A percentile compares a stretch with the other conserved stretches of the same genome.
phyloP scores from a whole-genome alignment of 441 rosid genomes.

The Arabidopsis lyrata region DNA sequence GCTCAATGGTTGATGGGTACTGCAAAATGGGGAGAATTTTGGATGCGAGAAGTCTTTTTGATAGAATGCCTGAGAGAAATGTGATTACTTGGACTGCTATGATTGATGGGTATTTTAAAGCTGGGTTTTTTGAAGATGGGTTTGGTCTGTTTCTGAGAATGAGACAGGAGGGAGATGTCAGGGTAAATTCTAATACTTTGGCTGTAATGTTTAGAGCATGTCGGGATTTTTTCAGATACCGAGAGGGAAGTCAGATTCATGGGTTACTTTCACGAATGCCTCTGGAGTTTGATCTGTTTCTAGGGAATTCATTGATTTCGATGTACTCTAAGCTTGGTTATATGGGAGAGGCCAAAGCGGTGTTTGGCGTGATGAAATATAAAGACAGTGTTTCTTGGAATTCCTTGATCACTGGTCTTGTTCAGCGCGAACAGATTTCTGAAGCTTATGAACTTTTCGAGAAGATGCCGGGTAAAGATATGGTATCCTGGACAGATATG shows the following conservation, averaged over 20 bases:
- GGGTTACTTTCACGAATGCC: constrained; percentile 57
- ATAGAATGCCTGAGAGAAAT: constrained; percentile 61
- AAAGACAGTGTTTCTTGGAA: constrained; percentile 80
- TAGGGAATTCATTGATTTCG: constrained; percentile 66
- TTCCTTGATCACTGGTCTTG: constrained; percentile 66
- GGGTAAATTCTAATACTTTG: constrained; percentile 60
- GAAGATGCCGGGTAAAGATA: constrained; percentile 69
- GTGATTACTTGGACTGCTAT: constrained; percentile 83
- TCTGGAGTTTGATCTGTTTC: constrained; percentile 56
- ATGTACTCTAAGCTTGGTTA: constrained; percentile 68
- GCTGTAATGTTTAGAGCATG: constrained; percentile 72
- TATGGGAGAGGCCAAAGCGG: constrained; percentile 50
- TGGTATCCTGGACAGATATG: constrained; percentile 78
- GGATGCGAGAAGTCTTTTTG: constrained; percentile 64
- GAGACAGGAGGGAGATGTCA: constrained; percentile 60
- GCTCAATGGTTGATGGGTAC: constrained; percentile 77
- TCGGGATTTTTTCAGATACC: constrained; percentile 48
- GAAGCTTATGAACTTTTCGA: constrained; percentile 64
- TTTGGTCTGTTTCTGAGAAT: constrained; percentile 64
- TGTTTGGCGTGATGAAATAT: constrained; percentile 51
- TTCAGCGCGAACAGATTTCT: constrained; percentile 50
- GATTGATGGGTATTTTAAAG: constrained; percentile 76
- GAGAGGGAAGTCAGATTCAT: constrained; percentile 69
- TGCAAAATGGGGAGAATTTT: constrained; percentile 62
- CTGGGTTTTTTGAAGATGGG: constrained; percentile 61